These are phyloP conservation scores for Sordaria brevicollis DNA, from an alignment of 495 filamentous ascomycete species.

Conservation along the genomic window DNA sequence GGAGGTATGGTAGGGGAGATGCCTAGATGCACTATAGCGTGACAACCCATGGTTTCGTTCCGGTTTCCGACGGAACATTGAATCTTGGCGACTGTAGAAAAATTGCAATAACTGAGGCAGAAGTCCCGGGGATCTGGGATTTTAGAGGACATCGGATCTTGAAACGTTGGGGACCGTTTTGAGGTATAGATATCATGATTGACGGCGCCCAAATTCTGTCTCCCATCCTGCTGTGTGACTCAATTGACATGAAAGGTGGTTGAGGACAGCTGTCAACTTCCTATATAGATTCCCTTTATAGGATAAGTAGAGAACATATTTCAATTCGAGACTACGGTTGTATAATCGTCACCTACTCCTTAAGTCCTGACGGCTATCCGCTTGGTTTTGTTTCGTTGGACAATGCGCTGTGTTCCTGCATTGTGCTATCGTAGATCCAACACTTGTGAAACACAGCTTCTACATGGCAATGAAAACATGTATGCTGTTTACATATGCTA, in stretches of 20 bases:
- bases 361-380: no score
- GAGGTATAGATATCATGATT: neutral
- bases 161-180: neutral
- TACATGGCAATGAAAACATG: no score
- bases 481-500: no score
- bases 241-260: neutral
- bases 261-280: neutral
- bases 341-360: no score
- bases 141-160: neutral
- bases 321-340: no score
- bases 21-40: neutral
- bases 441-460: no score
- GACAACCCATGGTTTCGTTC: neutral
- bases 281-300: no score
- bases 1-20: neutral
- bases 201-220: neutral
- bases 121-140: neutral
- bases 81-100: neutral
- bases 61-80: neutral
- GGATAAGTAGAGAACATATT: no score
- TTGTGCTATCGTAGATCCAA: neutral
- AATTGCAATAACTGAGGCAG: neutral
- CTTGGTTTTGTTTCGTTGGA: no score
- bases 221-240: neutral
- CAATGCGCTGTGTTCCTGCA: neutral